Base-by-base conservation (phyloP, 805 yeast genomes). In the Brettanomyces naardenensis region DNA sequence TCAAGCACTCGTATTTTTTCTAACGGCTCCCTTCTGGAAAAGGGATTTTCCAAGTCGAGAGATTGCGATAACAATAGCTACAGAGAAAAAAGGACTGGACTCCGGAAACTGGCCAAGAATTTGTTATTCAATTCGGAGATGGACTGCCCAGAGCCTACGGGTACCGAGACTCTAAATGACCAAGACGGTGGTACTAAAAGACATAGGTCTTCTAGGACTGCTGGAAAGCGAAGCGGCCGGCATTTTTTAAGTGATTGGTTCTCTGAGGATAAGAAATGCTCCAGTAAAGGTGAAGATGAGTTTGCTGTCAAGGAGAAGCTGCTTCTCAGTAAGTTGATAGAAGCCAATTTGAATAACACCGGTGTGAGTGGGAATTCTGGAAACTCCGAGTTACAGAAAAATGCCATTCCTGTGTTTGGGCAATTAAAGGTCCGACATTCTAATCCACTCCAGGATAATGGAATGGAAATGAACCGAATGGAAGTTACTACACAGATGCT, bases 21-120 rank as follows among this genome's bases (percentile, higher is more conserved):
- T 11, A 23, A 23, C 10, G 26, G 26, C 7, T 23, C 26, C 26
- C 7, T 9, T 11, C 11, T 23, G 11, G 26, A 23, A 23, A 23
- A 23, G 11, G 26, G 26, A 9, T 11, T 23, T 23, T n/a, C n/a
- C n/a, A n/a, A n/a, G n/a, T 23, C 7, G 7, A 23, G 26, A 23
- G 26, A 9, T 11, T 7, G 11, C 11, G 26, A 23, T 9, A 23
- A 11, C 11, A 11, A 23, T 11, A 23, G 26, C 26, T 23, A 23
- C 26, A 23, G 26, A 23, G 26, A 30, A 9, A 30, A 30, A 20
- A 6, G 2, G 6, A 26, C 45, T 21, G 45, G 56, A 11, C 48
- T 54, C 19, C 43, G 56, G 38, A 44, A 48, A 38, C 37, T 53
- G 11, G 59, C 59, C 13, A 48, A 45, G 37, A 51, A 44, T 28